Evolutionary conservation across 441 rosid species (phyloP), one percentile per base, ranked within the genome.

Genomic region (Erodium chrysanthum): DNA sequence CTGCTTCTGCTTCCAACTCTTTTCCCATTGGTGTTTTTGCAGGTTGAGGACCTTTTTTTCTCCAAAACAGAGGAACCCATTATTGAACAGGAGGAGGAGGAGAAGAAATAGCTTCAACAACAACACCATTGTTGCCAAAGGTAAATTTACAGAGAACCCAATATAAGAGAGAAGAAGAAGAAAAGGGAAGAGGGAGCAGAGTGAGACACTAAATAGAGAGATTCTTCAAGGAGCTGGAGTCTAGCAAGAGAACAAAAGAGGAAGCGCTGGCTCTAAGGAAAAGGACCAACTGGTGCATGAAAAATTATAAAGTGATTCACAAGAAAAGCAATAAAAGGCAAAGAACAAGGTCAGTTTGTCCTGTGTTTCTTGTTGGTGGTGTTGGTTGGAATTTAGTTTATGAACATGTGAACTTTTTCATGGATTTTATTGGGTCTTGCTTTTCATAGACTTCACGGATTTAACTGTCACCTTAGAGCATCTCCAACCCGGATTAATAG

Each of bases 251-350:
- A 88, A 89, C 97, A 89, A 89, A 89, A 86, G 78, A 82, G 65
- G 77, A 76, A 79, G 77, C 83, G 63, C 63, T 23, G 29, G 63
- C 83, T 69, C 42, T 7, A 37, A 37, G 42, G 42, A 37, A 37
- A 37, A 37, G 42, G 42, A 37, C 42, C 42, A 37, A 37, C 7
- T 37, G 74, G 60, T 86, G 90, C 93, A 88, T 86, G 92, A 82
- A 75, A 83, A 84, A 82, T 88, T 85, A 86, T 89, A 86, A 88
- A 56, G 74, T 77, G 83, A 78, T 84, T 91, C 97, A 89, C 96
- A 87, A 62, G 10, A 35, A 44, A 64, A 40, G 21, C 22, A 15
- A 66, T 5, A 20, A 18, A 54, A 7, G 20, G 25, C 20, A 56
- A 21, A 56, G 54, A 46, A 59, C 9, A 74, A 48, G 17, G 17